phyloP scores from a whole-genome alignment of 2,329 filamentous ascomycete species.

The Decorospora gaudefroyi region DNA sequence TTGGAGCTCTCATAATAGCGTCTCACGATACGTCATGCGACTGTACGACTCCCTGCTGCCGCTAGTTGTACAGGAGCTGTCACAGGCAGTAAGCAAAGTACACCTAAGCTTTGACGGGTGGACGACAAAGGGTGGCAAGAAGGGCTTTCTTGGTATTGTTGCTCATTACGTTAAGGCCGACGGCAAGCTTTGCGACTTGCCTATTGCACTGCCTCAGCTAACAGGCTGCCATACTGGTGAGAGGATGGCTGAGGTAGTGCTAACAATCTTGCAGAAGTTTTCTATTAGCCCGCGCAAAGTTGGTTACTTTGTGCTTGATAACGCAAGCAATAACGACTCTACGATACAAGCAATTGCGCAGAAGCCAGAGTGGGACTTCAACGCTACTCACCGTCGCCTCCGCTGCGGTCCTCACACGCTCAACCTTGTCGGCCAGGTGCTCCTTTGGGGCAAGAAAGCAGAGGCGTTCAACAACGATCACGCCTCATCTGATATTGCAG shows the following conservation, averaged over 20 bases:
- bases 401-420: conserved; percentile 11
- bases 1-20: too few relatives aligned
- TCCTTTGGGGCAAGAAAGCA: conserved; percentile 4
- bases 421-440: conserved; percentile 10
- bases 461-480: too few relatives aligned
- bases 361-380: conserved; percentile 5
- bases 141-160: conserved; percentile 12
- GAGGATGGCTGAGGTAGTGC: background rate
- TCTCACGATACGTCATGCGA: too few relatives aligned
- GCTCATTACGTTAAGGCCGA: conserved; percentile 5
- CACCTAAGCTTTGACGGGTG: conserved; percentile 16
- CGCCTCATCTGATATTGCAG: too few relatives aligned
- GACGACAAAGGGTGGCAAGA: conserved; percentile 11
- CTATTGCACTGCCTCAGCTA: conserved; percentile 4
- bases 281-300: background rate
- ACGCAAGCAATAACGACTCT: conserved; percentile 7
- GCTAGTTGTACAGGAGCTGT: too few relatives aligned
- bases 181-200: conserved; percentile 1
- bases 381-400: conserved; percentile 2
- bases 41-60: too few relatives aligned
- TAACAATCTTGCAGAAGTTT: background rate
- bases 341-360: background rate
- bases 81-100: too few relatives aligned
- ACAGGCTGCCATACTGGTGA: background rate
- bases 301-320: conserved; percentile 15